A percentile compares a stretch with the other conserved stretches of the same genome.
Conservation (phyloP, 768 basidiomycete species). For the Leccinum rimulosum region DNA sequence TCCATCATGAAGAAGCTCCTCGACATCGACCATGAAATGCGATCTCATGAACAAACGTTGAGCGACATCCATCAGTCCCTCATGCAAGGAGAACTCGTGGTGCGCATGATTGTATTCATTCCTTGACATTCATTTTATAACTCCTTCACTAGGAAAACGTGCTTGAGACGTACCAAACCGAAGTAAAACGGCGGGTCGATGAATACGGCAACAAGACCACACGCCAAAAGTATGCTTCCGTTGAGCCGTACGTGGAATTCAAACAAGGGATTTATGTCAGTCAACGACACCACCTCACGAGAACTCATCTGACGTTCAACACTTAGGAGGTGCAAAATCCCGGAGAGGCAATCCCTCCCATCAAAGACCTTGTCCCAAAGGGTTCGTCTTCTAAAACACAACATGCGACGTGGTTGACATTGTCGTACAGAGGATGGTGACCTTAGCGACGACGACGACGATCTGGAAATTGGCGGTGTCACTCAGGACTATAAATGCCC, state of each 20-base stretch:
- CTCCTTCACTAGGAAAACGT: constrained; percentile 45
- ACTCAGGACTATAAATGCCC: constrained; percentile 86
- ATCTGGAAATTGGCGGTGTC: constrained; percentile 83
- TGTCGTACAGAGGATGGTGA: constrained; percentile 66
- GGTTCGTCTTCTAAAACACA: constrained; percentile 41
- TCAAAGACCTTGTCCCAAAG: constrained; percentile 67
- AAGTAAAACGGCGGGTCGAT: constrained; percentile 40
- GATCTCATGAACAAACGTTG: constrained; percentile 51
- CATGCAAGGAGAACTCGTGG: constrained; percentile 55
- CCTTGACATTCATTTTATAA: background rate
- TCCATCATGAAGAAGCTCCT: constrained; percentile 63
- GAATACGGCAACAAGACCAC: constrained; percentile 60
- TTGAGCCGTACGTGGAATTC: constrained; percentile 58
- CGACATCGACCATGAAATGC: constrained; percentile 63
- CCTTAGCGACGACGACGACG: constrained; percentile 81
- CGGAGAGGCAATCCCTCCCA: constrained; percentile 69
- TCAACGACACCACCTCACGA: constrained; percentile 8
- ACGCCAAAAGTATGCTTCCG: constrained; percentile 76
- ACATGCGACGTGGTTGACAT: background rate
- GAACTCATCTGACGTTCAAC: constrained; percentile 7
- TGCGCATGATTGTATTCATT: constrained; percentile 31
- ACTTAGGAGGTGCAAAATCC: constrained; percentile 65
- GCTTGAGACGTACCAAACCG: constrained; percentile 47
- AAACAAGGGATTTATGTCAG: constrained; percentile 66
- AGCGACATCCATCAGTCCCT: constrained; percentile 56